phyloP scores from a whole-genome alignment of 768 basidiomycete genomes.

The Macrolepiota fuliginosa region DNA sequence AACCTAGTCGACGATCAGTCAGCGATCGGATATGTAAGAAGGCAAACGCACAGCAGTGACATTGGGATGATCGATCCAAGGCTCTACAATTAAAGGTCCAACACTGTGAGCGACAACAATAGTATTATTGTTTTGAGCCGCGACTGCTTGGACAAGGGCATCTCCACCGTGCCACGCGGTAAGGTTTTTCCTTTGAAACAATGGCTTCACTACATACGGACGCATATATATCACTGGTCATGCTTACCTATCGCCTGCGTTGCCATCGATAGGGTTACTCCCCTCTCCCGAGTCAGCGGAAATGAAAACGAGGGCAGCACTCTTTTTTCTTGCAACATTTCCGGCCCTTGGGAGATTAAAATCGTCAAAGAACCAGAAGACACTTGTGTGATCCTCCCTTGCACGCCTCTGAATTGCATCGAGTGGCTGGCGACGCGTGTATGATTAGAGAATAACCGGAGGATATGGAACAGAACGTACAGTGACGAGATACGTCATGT shows the following conservation, averaged over 20 bases:
- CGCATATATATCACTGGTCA: neutral
- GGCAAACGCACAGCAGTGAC: slow-evolving; percentile 56
- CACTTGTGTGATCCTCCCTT: slow-evolving; percentile 56
- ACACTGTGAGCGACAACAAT: slow-evolving; percentile 68
- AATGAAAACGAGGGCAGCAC: slow-evolving; percentile 78
- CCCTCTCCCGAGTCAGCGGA: slow-evolving; percentile 83
- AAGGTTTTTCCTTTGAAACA: slow-evolving; percentile 49
- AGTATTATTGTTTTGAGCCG: slow-evolving; percentile 65
- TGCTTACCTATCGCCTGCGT: slow-evolving; percentile 61
- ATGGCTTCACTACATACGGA: neutral
- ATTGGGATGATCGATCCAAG: slow-evolving; percentile 73
- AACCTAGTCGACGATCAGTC: slow-evolving; percentile 28
- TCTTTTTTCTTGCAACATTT: slow-evolving; percentile 44
- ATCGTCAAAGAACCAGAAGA: slow-evolving; percentile 74
- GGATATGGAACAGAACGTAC: slow-evolving; percentile 34
- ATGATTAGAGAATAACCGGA: neutral
- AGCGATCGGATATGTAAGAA: slow-evolving; percentile 16
- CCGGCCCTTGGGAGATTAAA: slow-evolving; percentile 55
- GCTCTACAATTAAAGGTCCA: slow-evolving; percentile 57
- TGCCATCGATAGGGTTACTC: no score
- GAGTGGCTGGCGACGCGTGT: slow-evolving; percentile 48
- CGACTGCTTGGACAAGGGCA: slow-evolving; percentile 65
- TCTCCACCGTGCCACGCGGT: slow-evolving; percentile 78
- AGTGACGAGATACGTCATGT: slow-evolving; percentile 77
- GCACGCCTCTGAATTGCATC: slow-evolving; percentile 80